Conservation (phyloP, 345 rosid genomes). For the Theobroma cacao region DNA sequence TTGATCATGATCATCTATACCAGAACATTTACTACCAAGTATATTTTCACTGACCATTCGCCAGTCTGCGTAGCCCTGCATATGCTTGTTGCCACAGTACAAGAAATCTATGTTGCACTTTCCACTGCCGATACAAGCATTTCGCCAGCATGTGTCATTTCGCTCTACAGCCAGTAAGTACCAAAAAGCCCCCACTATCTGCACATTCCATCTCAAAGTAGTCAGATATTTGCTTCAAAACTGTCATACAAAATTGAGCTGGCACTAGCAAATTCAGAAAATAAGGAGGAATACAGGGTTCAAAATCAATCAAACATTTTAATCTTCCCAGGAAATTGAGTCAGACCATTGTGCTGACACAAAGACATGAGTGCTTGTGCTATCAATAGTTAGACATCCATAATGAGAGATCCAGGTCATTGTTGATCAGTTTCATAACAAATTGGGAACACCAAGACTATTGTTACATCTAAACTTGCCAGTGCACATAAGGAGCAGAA, state of each 20-base stretch:
- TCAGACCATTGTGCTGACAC: too few species aligned
- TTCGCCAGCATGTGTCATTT: conserved; percentile 65
- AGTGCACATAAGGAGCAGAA: too few species aligned
- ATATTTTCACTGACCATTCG: conserved; percentile 35
- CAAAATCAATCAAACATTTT: background rate
- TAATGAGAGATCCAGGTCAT: too few species aligned
- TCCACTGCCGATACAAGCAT: conserved; percentile 45
- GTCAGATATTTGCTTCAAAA: conserved; percentile 1
- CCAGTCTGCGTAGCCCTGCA: conserved; percentile 54
- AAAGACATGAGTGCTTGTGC: too few species aligned
- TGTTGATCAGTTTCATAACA: too few species aligned
- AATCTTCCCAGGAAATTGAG: background rate
- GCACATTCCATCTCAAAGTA: conserved; percentile 14
- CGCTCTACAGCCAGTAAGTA: conserved; percentile 81
- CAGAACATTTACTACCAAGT: conserved; percentile 42
- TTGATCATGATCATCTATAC: conserved; percentile 27
- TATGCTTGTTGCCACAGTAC: conserved; percentile 61
- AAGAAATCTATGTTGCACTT: conserved; percentile 44
- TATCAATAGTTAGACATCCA: too few species aligned
- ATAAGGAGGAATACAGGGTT: background rate
- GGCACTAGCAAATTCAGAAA: background rate
- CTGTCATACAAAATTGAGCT: background rate
- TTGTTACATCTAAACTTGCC: too few species aligned
- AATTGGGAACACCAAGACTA: too few species aligned
- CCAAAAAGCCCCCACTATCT: conserved; percentile 88